Evolutionary conservation across 192 early-diverging fungal species (phyloP).

Genomic region (Backusella luteola): DNA sequence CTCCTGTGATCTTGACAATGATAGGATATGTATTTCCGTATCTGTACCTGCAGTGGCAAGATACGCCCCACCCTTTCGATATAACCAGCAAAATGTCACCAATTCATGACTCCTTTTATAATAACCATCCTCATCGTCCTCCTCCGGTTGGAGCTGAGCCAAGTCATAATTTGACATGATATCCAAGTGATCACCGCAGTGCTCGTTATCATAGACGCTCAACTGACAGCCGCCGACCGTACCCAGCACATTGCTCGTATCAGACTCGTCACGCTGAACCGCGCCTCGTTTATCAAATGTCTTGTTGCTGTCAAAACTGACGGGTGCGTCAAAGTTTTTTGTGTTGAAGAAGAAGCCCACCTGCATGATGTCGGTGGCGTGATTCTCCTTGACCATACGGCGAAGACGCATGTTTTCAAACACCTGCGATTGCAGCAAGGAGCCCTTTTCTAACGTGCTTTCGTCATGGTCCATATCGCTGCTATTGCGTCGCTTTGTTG

Average conservation of each 20-base stretch:
- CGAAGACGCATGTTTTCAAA: slow-evolving; percentile 78
- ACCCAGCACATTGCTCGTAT: slow-evolving; percentile 74
- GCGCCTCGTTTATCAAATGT: slow-evolving; percentile 71
- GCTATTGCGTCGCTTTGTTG: background rate
- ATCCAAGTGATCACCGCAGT: slow-evolving; percentile 91
- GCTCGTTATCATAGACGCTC: slow-evolving; percentile 91
- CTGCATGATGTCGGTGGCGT: slow-evolving; percentile 71
- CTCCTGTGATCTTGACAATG: slow-evolving; percentile 71
- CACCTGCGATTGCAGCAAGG: slow-evolving; percentile 30
- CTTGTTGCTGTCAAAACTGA: slow-evolving; percentile 54
- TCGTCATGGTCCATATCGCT: background rate
- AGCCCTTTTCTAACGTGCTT: background rate
- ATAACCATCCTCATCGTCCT: background rate
- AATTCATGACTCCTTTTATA: slow-evolving; percentile 37
- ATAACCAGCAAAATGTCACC: slow-evolving; percentile 73
- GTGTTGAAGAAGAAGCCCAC: slow-evolving; percentile 74
- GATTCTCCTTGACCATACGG: slow-evolving; percentile 90
- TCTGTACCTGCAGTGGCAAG: slow-evolving; percentile 69
- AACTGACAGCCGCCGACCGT: slow-evolving; percentile 72
- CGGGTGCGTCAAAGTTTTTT: slow-evolving; percentile 48
- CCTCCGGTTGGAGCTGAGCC: slow-evolving; percentile 34
- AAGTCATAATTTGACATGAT: slow-evolving; percentile 90
- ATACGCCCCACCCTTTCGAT: slow-evolving; percentile 62
- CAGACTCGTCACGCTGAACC: slow-evolving; percentile 58
- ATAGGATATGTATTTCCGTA: slow-evolving; percentile 65